Base-by-base conservation (phyloP, 1,284 basidiomycete genomes). In the Ustilago sp. region DNA sequence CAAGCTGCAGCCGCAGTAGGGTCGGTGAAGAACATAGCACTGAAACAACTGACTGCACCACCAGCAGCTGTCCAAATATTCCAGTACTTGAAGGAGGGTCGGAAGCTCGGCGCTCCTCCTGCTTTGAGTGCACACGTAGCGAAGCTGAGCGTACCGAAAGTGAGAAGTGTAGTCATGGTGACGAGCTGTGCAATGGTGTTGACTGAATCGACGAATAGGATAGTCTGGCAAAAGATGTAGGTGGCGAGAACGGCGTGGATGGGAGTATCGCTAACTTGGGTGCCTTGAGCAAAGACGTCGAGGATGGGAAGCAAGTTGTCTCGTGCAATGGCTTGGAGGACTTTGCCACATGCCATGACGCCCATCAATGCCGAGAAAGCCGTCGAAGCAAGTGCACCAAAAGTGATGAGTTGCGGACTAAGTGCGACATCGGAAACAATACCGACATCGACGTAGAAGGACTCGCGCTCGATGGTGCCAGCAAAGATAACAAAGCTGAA, bases 61-160 rank as follows among this genome's bases (percentile, higher is more conserved):
- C 71, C 83, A 31, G 72, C 82, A 8, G 81, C 83, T 8, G 84
- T 85, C 80, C 81, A 85, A n/a, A 85, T 85, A 62, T 85, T 85
- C 76, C 78, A 85, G 71, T 85, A 85, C 52, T 81, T 79, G 79
- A 85, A 85, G n/a, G 82, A 85, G 0, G 84, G 84, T 12, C 84
- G 79, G 63, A 85, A 85, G 53, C 80, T 82, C 3, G 84, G 84
- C 15, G 83, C 83, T n/a, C 84, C 84, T 35, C 84, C 84, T 15
- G 84, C 84, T 48, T 85, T 85, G 59, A 85, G 78, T 8, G 84
- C 83, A 43, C 80, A 79, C 6, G 81, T 83, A n/a, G 84, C 84
- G 23, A 83, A 83, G 54, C 75, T 74, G 39, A 85, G 80, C 28
- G 79, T 79, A n/a, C 80, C 84, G 61, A 85, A 85, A 35, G 83